Conservation (phyloP, 1,284 basidiomycete genomes). For the Stereum hirsutum region DNA sequence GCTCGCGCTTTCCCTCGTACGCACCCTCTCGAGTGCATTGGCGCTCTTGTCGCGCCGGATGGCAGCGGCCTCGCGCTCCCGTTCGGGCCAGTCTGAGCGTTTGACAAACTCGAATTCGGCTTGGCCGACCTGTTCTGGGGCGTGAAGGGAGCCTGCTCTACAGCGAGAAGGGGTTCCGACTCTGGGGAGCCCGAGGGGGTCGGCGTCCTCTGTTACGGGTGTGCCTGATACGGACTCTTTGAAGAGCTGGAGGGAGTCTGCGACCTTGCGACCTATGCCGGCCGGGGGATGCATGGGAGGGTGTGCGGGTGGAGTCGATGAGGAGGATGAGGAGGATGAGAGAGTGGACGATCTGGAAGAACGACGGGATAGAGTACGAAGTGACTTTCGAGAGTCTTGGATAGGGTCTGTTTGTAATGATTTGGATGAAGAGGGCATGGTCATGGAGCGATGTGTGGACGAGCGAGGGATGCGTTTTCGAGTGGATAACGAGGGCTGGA, state of each 20-base stretch:
- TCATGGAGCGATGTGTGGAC: slow-evolving; percentile 6
- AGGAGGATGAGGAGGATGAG: slow-evolving; percentile 25
- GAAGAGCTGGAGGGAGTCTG: slow-evolving; percentile 70
- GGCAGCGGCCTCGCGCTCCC: slow-evolving; percentile 56
- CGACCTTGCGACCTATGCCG: slow-evolving; percentile 70
- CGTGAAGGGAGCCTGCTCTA: slow-evolving; percentile 33
- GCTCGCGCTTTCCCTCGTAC: slow-evolving; percentile 36
- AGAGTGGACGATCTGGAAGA: slow-evolving; percentile 14
- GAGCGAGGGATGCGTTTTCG: slow-evolving; percentile 8
- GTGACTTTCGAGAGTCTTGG: slow-evolving; percentile 19
- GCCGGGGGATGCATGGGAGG: slow-evolving; percentile 19
- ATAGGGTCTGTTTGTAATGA: slow-evolving; percentile 2
- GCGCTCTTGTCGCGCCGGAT: slow-evolving; percentile 57
- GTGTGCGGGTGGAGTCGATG: slow-evolving; percentile 29
- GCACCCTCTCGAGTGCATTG: slow-evolving; percentile 43
- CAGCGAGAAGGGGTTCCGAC: slow-evolving; percentile 24
- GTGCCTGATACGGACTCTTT: slow-evolving; percentile 56
- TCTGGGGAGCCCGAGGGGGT: slow-evolving; percentile 19
- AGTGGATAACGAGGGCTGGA: no score
- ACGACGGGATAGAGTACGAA: slow-evolving; percentile 30
- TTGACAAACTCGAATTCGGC: slow-evolving; percentile 73
- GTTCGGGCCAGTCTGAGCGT: slow-evolving; percentile 71
- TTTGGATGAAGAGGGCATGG: slow-evolving; percentile 6
- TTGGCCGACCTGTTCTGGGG: slow-evolving; percentile 45
- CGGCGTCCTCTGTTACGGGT: slow-evolving; percentile 30